Conservation (phyloP, 148 eudicot species). For the Polygonum maritimum region DNA sequence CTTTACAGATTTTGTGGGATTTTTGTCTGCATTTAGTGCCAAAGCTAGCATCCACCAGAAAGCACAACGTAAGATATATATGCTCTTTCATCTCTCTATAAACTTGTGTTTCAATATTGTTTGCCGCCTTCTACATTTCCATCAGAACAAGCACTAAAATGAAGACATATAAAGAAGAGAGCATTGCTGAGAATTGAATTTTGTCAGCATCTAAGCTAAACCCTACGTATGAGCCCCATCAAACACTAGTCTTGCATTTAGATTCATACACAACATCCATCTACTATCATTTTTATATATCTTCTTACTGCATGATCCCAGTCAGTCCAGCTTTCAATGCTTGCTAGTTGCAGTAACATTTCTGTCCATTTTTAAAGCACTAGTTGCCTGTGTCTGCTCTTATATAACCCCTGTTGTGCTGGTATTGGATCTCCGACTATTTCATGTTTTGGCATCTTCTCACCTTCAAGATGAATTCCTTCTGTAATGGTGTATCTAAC, state of each 20-base stretch:
- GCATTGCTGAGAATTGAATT: neutral
- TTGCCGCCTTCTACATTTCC: neutral
- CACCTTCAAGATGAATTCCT: neutral
- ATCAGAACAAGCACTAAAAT: neutral
- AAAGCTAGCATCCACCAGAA: slow-evolving; percentile 68
- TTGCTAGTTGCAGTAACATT: neutral
- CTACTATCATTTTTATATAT: neutral
- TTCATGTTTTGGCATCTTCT: neutral
- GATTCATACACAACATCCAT: neutral
- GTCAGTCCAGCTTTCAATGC: neutral
- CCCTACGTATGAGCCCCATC: neutral
- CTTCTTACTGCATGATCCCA: neutral
- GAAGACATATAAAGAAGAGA: neutral
- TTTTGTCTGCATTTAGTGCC: slow-evolving; percentile 80
- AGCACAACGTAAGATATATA: slow-evolving; percentile 46
- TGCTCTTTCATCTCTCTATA: neutral
- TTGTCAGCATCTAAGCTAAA: neutral
- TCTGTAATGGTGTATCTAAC: neutral
- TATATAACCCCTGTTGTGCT: neutral
- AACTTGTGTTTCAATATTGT: neutral
- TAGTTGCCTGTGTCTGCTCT: neutral
- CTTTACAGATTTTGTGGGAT: slow-evolving; percentile 88
- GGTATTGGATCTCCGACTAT: neutral
- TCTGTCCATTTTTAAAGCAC: neutral
- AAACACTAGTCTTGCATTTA: neutral